Evolutionary conservation across 108 stramenopile genomes (phyloP).

Genomic region (Heterococcus sp.): DNA sequence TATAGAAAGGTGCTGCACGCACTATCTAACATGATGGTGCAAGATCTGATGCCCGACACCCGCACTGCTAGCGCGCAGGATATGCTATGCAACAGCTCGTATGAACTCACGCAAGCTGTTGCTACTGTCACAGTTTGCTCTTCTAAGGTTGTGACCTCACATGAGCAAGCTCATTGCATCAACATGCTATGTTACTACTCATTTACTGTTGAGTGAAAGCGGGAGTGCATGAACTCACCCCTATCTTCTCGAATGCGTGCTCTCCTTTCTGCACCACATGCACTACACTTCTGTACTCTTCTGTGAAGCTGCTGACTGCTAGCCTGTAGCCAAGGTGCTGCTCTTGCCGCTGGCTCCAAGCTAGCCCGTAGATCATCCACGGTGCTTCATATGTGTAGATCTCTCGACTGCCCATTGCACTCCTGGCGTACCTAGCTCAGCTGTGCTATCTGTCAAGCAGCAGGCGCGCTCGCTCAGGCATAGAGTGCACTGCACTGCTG

Average conservation of each 20-base stretch:
- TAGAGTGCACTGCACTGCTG: not conserved
- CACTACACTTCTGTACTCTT: conserved; percentile 74
- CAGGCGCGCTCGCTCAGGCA: not conserved
- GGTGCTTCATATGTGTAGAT: conserved; percentile 96
- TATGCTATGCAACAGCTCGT: too few relatives aligned
- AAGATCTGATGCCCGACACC: too few relatives aligned
- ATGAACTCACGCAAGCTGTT: too few relatives aligned
- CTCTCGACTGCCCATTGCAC: conserved; percentile 67
- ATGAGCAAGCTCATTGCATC: too few relatives aligned
- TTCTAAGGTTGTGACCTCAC: not conserved
- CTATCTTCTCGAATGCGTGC: conserved; percentile 68
- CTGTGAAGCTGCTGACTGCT: conserved; percentile 90
- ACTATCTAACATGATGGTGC: too few relatives aligned
- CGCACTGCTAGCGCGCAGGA: not conserved
- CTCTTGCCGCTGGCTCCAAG: conserved; percentile 82
- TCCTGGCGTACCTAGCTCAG: too few relatives aligned
- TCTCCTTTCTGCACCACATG: not conserved
- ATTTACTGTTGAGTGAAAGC: too few relatives aligned
- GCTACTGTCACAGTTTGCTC: not conserved
- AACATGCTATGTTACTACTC: too few relatives aligned
- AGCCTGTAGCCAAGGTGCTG: conserved; percentile 75
- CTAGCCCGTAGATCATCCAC: conserved; percentile 90
- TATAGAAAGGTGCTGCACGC: not conserved
- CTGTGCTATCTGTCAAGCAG: not conserved
- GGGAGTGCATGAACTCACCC: conserved; percentile 39